These are phyloP conservation scores for Vigna mungo DNA, from an alignment of 306 rosid genomes.

Conservation along the genomic window DNA sequence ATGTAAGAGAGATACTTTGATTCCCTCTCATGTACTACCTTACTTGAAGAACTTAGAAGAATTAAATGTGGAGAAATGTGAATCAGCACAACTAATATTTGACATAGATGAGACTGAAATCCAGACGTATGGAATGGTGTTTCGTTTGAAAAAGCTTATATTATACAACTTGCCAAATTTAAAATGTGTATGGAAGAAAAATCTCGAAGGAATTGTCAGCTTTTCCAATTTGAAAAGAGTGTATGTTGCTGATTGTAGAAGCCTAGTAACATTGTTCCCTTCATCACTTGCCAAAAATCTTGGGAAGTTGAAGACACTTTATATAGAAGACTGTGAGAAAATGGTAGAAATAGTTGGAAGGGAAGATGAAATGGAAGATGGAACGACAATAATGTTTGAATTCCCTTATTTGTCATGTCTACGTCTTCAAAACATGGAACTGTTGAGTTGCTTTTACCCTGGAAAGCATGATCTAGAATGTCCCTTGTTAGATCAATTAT, in stretches of 20 bases:
- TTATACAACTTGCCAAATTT: neutral
- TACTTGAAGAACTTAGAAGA: neutral
- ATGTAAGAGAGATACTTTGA: neutral
- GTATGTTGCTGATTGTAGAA: fast-evolving
- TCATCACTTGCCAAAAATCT: neutral
- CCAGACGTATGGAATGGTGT: neutral
- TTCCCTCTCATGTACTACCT: neutral
- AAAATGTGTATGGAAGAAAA: neutral
- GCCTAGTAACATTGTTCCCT: neutral
- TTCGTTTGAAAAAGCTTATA: neutral
- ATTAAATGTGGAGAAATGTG: neutral
- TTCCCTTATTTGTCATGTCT: neutral
- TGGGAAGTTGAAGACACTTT: neutral
- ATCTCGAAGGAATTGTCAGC: neutral
- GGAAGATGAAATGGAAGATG: neutral
- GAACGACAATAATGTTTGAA: neutral
- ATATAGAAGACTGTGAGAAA: neutral
- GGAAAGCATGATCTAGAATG: slow-evolving; percentile 16
- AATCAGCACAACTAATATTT: neutral
- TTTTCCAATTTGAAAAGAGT: neutral
- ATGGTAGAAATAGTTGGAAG: slow-evolving; percentile 28
- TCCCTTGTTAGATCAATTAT: neutral
- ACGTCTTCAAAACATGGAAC: neutral
- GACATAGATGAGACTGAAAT: neutral
- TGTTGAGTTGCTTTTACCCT: neutral